These are phyloP conservation scores for Albizia julibrissin DNA, from an alignment of 306 rosid species.

Conservation along the genomic window DNA sequence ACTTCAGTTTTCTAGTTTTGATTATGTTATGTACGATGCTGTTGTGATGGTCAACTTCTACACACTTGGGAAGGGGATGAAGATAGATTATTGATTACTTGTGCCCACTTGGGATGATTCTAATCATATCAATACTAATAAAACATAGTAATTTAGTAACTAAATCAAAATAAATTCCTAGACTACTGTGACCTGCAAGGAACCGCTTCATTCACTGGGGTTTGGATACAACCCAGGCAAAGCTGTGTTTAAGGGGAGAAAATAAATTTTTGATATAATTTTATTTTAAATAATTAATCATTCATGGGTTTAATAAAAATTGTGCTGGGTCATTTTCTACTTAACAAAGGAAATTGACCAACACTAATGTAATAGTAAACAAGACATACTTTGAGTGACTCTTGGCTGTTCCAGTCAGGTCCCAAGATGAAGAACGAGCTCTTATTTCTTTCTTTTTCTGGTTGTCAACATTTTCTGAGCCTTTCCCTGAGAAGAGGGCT, in stretches of 20 bases:
- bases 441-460: slow-evolving; percentile 68
- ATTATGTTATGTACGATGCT: slow-evolving; percentile 17
- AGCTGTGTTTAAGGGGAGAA: slow-evolving; percentile 1
- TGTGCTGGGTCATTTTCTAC: slow-evolving; percentile 1
- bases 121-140: slow-evolving; percentile 26
- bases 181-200: not conserved
- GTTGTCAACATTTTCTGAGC: slow-evolving; percentile 58
- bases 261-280: not conserved
- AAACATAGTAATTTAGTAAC: slow-evolving; percentile 1
- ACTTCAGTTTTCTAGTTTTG: slow-evolving; percentile 20
- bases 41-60: slow-evolving; percentile 6
- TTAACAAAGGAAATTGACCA: not conserved
- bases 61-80: slow-evolving; percentile 4
- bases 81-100: slow-evolving; percentile 21
- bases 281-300: not conserved
- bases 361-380: not conserved
- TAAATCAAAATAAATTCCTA: slow-evolving; percentile 25
- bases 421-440: slow-evolving; percentile 62
- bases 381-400: slow-evolving; percentile 68
- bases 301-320: slow-evolving; percentile 25
- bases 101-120: slow-evolving; percentile 9
- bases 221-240: not conserved
- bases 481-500: slow-evolving; percentile 70
- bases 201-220: slow-evolving; percentile 3
- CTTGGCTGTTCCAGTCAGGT: slow-evolving; percentile 59